Percentiles rank a stretch among this genome's conserved stretches.
Evolutionary conservation across 345 rosid species (phyloP).

Genomic region (Pelargonium nanum): DNA sequence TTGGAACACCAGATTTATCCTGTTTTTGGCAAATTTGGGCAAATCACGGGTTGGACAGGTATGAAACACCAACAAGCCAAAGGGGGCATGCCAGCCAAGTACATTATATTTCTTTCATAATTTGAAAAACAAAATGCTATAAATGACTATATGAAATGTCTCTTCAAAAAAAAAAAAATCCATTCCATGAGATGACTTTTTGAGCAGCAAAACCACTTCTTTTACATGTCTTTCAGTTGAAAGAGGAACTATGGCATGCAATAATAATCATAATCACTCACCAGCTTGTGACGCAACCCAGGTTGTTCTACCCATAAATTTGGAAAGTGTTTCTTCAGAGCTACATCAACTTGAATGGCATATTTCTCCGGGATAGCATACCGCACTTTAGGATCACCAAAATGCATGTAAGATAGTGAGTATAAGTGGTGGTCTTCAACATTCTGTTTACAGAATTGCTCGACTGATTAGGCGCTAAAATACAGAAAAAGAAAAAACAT

Average conservation of each 20-base stretch:
- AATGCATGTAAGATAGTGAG: constrained; percentile 48
- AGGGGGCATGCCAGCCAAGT: too few relatives aligned
- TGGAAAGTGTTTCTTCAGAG: constrained; percentile 25
- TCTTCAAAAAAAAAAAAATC: neutral
- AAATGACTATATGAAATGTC: too few relatives aligned
- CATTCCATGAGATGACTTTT: neutral
- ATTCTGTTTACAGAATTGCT: constrained; percentile 31
- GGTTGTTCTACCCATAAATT: constrained; percentile 20
- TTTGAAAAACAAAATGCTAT: neutral
- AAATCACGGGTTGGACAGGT: too few relatives aligned
- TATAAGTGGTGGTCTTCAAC: constrained; percentile 56
- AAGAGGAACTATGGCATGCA: too few relatives aligned
- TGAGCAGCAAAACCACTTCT: neutral
- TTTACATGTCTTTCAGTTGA: too few relatives aligned
- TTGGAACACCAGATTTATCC: neutral
- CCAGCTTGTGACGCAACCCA: constrained; percentile 21
- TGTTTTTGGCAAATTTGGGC: neutral
- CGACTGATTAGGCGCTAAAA: neutral
- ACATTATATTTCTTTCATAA: too few relatives aligned
- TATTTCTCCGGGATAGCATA: constrained; percentile 40
- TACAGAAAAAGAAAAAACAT: constrained; percentile 6
- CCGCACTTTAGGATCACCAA: constrained; percentile 68
- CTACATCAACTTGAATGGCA: constrained; percentile 27
- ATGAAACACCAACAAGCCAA: too few relatives aligned
- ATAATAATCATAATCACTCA: constrained; percentile 22